A percentile compares a stretch with the other conserved stretches of the same genome.
Conservation (phyloP, 768 basidiomycete species). For the Phlegmacium glaucopus region DNA sequence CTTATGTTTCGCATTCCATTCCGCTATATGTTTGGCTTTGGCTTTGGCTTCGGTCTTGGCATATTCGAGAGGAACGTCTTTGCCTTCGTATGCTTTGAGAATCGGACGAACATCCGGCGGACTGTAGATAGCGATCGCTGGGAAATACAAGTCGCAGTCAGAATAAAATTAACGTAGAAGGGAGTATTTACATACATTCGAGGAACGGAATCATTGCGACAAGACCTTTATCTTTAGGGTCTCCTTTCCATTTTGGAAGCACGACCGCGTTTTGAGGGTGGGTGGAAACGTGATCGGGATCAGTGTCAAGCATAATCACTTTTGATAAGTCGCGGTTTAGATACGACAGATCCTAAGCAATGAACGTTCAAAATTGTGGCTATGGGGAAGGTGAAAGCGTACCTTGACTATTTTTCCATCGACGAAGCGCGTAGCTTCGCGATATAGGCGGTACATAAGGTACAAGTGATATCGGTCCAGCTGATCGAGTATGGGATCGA, state of each 20-base stretch:
- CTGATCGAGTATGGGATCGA: constrained; percentile 84
- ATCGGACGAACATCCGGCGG: constrained; percentile 87
- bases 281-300: constrained; percentile 68
- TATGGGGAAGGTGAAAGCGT: too few species aligned
- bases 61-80: constrained; percentile 87
- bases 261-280: constrained; percentile 90
- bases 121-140: constrained; percentile 92
- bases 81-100: constrained; percentile 78
- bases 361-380: too few species aligned
- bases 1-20: constrained; percentile 62
- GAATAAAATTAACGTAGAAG: not conserved
- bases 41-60: constrained; percentile 83
- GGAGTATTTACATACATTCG: constrained; percentile 55
- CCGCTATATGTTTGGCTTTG: constrained; percentile 72
- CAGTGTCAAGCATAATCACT: constrained; percentile 84
- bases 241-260: constrained; percentile 84
- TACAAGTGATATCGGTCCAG: constrained; percentile 92
- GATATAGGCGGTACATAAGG: constrained; percentile 87
- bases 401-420: constrained; percentile 88
- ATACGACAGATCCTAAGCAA: constrained; percentile 78
- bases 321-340: constrained; percentile 92
- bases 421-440: constrained; percentile 83
- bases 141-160: not conserved
- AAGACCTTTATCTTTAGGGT: constrained; percentile 64
- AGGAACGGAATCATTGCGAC: constrained; percentile 96